Evolutionary conservation across 352 stramenopile genomes (phyloP), one percentile per base, ranked within the genome.

Genomic region (Globisporangium apiculatum): DNA sequence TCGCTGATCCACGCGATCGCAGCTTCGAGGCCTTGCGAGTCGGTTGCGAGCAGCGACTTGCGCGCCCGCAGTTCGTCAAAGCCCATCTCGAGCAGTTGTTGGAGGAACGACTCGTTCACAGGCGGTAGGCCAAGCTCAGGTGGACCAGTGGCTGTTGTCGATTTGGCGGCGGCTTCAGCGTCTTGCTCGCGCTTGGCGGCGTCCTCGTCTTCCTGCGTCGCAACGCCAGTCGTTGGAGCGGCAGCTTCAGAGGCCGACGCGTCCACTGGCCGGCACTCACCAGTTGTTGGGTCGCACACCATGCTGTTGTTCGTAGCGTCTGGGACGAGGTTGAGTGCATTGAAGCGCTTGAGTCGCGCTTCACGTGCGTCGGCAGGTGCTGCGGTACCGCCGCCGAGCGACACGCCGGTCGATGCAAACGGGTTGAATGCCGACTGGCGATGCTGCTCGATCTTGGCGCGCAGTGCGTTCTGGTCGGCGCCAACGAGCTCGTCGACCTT

Each of bases 401-500:
- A 76, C 35, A 92, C 57, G 11, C 84, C 84, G 5, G 79, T 58
- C 2, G 84, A 94, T 6, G 84, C 84, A 42, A 94, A 94, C 3
- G 84, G 84, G 69, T 94, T 94, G 62, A 91, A 90, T 7, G 80
- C 84, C 53, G 84, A 91, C 56, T 91, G 82, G 10, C 81, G 79
- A 80, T 80, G 92, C 64, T 91, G 81, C 64, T 94, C 84, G 56
- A 96, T 94, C 76, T 95, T 96, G 51, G 81, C 67, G 4, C 83
- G 80, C 41, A 97, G 65, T 55, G 77, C 64, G 53, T 92, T 91
- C 46, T 83, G 80, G 59, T 96, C 87, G 2, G 89, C 87, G 24
- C 89, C 89, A 14, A 89, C 78, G 6, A 96, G 70, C 57, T 97
- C 87, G 51, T 96, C 89, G 43, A 96, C 79, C 71, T 96, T 94